A percentile compares a stretch with the other conserved stretches of the same genome.
phyloP scores from a whole-genome alignment of 306 rosid genomes.

The Medicago truncatula region DNA sequence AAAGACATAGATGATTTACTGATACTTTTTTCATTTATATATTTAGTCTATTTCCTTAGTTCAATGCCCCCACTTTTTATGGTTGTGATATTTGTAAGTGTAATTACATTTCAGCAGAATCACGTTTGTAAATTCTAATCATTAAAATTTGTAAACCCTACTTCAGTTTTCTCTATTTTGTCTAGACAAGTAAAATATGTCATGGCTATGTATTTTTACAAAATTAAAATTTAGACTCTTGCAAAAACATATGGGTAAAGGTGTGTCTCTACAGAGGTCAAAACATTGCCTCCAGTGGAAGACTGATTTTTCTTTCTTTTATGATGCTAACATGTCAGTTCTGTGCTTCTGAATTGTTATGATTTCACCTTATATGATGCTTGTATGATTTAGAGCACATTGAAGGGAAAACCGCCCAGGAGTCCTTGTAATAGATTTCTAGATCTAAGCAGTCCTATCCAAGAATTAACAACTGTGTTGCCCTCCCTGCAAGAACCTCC shows the following conservation, averaged over 20 bases:
- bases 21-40: slow-evolving; percentile 2
- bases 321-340: slow-evolving; percentile 17
- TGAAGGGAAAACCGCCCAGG: slow-evolving; percentile 37
- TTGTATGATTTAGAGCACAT: slow-evolving; percentile 48
- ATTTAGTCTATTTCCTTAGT: slow-evolving; percentile 2
- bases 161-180: slow-evolving; percentile 32
- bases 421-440: slow-evolving; percentile 49
- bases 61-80: neutral
- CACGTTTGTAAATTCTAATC: slow-evolving; percentile 1
- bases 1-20: neutral
- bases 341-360: slow-evolving; percentile 7
- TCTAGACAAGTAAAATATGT: neutral
- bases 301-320: slow-evolving; percentile 30
- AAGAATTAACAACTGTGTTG: slow-evolving; percentile 45
- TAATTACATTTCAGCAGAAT: slow-evolving; percentile 1
- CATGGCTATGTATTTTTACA: slow-evolving; percentile 22
- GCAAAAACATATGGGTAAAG: slow-evolving; percentile 27
- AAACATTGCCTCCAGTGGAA: slow-evolving; percentile 13
- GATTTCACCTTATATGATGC: slow-evolving; percentile 40
- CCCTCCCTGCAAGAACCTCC: slow-evolving; percentile 44
- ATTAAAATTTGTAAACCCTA: neutral
- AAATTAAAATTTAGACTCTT: slow-evolving; percentile 23
- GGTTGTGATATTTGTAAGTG: slow-evolving; percentile 10
- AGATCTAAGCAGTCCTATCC: slow-evolving; percentile 48
- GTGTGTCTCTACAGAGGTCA: neutral